A percentile compares a stretch with the other conserved stretches of the same genome.
phyloP scores from a whole-genome alignment of 768 basidiomycete genomes.

The Leccinum pellstonianum region DNA sequence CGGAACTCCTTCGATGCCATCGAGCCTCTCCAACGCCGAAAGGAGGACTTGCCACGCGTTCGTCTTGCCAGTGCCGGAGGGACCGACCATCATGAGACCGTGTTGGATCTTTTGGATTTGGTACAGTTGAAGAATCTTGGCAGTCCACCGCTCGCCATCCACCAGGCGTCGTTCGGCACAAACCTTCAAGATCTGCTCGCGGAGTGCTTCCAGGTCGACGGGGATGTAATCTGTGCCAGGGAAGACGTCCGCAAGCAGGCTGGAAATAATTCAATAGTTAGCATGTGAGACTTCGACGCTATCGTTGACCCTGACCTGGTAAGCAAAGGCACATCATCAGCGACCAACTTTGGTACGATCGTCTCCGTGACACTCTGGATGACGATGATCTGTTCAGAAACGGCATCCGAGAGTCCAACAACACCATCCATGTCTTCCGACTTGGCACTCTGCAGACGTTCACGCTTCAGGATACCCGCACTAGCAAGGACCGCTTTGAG shows the following conservation, averaged over 20 bases:
- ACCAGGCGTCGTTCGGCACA: conserved; percentile 86
- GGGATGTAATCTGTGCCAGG: conserved; percentile 91
- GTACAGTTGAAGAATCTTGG: conserved; percentile 95
- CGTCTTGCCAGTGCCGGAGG: conserved; percentile 95
- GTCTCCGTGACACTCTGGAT: conserved; percentile 99
- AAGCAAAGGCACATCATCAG: conserved; percentile 92
- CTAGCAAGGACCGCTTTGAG: conserved; percentile 95
- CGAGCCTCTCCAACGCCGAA: conserved; percentile 84
- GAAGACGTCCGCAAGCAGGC: conserved; percentile 94
- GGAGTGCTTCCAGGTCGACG: conserved; percentile 82
- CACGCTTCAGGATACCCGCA: conserved; percentile 96
- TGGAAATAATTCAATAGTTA: conserved; percentile 30
- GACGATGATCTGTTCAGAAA: conserved; percentile 92
- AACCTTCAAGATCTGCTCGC: conserved; percentile 82
- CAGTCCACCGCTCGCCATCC: conserved; percentile 84
- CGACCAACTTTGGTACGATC: conserved; percentile 96
- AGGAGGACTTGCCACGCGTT: conserved; percentile 96
- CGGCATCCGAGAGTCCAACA: conserved; percentile 61
- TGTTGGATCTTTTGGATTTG: conserved; percentile 99
- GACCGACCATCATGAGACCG: conserved; percentile 99
- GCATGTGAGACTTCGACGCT: not conserved
- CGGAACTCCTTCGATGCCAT: conserved; percentile 87
- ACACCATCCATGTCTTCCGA: conserved; percentile 44
- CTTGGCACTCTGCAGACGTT: conserved; percentile 59
- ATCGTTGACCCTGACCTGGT: conserved; percentile 60